A percentile compares a stretch with the other conserved stretches of the same genome.
These are phyloP conservation scores for Starmerella sp. DNA, from an alignment of 805 yeast genomes.

Conservation along the genomic window DNA sequence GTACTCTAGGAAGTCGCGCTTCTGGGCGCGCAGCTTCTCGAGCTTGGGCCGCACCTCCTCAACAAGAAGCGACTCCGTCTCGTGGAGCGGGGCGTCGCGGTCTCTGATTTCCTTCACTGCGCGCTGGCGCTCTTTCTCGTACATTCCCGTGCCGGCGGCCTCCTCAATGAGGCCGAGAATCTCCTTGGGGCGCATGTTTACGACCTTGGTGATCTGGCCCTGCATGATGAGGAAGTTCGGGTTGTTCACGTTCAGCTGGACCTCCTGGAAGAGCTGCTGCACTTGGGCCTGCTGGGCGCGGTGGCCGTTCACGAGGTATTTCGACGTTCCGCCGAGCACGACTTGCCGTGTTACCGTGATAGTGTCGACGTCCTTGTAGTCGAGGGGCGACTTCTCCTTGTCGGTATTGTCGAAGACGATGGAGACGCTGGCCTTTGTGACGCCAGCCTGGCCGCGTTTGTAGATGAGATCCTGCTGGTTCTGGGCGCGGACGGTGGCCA, in stretches of 20 bases:
- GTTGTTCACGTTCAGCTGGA: conserved; percentile 89
- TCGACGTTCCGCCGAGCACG: conserved; percentile 80
- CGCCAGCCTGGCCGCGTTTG: conserved; percentile 97
- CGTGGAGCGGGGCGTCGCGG: conserved; percentile 73
- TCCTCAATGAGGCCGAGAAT: conserved; percentile 86
- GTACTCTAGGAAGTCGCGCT: conserved; percentile 69
- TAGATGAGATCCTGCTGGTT: conserved; percentile 88
- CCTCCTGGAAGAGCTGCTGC: conserved; percentile 79
- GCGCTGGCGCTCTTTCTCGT: conserved; percentile 83
- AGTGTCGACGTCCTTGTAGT: conserved; percentile 54
- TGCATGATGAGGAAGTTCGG: conserved; percentile 98
- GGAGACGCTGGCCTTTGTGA: conserved; percentile 91
- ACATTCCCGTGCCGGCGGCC: conserved; percentile 95
- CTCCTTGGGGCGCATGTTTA: conserved; percentile 91
- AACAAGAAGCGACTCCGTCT: conserved; percentile 55
- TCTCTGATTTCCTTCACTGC: conserved; percentile 87
- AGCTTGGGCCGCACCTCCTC: conserved; percentile 93
- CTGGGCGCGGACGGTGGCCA: conserved; percentile 90
- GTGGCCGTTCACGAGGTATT: conserved; percentile 89
- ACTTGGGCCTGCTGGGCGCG: conserved; percentile 93
- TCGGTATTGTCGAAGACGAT: conserved; percentile 88
- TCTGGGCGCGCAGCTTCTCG: conserved; percentile 67
- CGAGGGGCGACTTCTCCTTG: conserved; percentile 67
- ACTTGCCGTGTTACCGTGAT: conserved; percentile 89
- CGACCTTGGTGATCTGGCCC: conserved; percentile 93